A percentile compares a stretch with the other conserved stretches of the same genome.
These are phyloP conservation scores for Niveomyces coronatus DNA, from an alignment of 2,329 filamentous ascomycete genomes.

Conservation along the genomic window DNA sequence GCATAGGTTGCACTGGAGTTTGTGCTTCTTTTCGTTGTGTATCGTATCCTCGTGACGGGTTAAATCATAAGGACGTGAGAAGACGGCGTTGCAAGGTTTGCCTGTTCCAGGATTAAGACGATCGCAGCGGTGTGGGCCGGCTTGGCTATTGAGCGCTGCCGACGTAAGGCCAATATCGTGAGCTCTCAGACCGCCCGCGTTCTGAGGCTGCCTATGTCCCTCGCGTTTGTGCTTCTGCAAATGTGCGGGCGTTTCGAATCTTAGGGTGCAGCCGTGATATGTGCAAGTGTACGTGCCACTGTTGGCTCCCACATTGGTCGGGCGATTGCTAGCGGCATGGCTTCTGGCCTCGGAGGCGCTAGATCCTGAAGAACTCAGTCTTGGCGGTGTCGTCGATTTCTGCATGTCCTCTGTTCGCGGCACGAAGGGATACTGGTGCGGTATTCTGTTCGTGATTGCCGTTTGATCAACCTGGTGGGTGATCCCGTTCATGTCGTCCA, in stretches of 20 bases:
- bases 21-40: slow-evolving; percentile 88
- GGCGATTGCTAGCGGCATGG: slow-evolving; percentile 34
- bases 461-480: slow-evolving; percentile 16
- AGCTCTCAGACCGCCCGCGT: slow-evolving; percentile 18
- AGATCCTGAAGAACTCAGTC: slow-evolving; percentile 34
- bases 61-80: slow-evolving; percentile 91
- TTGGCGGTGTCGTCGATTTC: slow-evolving; percentile 23
- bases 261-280: slow-evolving; percentile 78
- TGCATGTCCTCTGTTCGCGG: slow-evolving; percentile 21
- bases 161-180: slow-evolving; percentile 35
- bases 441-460: slow-evolving; percentile 29
- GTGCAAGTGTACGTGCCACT: slow-evolving; percentile 92
- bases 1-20: slow-evolving; percentile 86
- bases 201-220: slow-evolving; percentile 69
- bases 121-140: slow-evolving; percentile 86
- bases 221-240: slow-evolving; percentile 95
- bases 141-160: slow-evolving; percentile 67
- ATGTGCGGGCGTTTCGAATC: slow-evolving; percentile 78
- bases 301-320: slow-evolving; percentile 58
- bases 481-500: slow-evolving; percentile 17
- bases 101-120: slow-evolving; percentile 90
- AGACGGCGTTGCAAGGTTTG: slow-evolving; percentile 88
- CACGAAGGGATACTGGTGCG: slow-evolving; percentile 43
- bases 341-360: slow-evolving; percentile 23
- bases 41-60: slow-evolving; percentile 97